These are phyloP conservation scores for Amanita fuliginea DNA, from an alignment of 768 basidiomycete genomes.

Conservation along the genomic window DNA sequence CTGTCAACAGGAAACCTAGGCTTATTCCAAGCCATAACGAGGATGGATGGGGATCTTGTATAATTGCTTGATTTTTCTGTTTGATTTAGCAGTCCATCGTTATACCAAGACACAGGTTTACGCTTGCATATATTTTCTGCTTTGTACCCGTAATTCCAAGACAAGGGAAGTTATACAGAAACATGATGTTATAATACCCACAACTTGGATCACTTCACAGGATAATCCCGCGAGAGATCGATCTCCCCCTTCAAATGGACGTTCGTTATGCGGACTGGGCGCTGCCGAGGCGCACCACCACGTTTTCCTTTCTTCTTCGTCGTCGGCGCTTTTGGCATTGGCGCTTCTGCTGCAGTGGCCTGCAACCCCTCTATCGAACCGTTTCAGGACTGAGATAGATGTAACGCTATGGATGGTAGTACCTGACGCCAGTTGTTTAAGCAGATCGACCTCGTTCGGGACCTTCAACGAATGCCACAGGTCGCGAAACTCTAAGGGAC, in stretches of 20 bases:
- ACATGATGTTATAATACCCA: too few species aligned
- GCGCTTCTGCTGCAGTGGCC: conserved; percentile 58
- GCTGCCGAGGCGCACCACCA: conserved; percentile 58
- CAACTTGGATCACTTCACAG: conserved; percentile 19
- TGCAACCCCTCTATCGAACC: conserved; percentile 60
- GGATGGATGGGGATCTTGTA: conserved; percentile 1
- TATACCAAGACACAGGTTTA: neutral
- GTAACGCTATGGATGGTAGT: conserved; percentile 9
- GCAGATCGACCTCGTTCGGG: conserved; percentile 76
- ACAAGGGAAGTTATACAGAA: neutral
- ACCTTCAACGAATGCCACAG: conserved; percentile 81
- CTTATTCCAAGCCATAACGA: neutral
- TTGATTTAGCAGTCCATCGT: neutral
- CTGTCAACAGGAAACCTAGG: conserved; percentile 7
- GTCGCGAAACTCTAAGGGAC: conserved; percentile 66
- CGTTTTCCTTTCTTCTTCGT: conserved; percentile 75
- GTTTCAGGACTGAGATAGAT: conserved; percentile 7
- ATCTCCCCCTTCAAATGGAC: conserved; percentile 80
- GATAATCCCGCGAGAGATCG: conserved; percentile 72
- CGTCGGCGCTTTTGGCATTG: conserved; percentile 40
- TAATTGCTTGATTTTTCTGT: conserved; percentile 2
- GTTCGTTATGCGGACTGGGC: conserved; percentile 80
- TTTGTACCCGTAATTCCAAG: too few species aligned
- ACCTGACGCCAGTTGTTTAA: conserved; percentile 71
- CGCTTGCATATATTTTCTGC: neutral